A percentile compares a stretch with the other conserved stretches of the same genome.
Conservation (phyloP, 768 basidiomycete genomes). For the Tephrocybe sp. region DNA sequence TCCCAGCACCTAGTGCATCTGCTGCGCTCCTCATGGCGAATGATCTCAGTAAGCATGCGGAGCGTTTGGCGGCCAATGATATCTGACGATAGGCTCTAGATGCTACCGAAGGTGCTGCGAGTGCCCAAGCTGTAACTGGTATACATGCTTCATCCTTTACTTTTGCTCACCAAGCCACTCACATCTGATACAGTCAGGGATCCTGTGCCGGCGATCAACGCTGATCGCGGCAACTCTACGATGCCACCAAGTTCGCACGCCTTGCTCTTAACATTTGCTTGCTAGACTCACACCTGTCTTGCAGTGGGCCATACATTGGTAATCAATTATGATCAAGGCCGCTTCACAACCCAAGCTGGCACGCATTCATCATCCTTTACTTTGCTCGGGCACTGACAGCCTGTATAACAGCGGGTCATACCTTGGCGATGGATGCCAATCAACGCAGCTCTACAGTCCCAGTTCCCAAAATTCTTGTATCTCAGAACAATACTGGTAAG, state of each 20-base stretch:
- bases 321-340: not conserved
- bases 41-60: not conserved
- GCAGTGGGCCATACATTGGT: not conserved
- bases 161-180: not conserved
- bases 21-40: too few species aligned
- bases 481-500: not conserved
- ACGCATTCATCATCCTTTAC: too few species aligned
- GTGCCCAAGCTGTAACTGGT: not conserved
- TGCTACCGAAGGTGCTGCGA: not conserved
- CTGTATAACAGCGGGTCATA: too few species aligned
- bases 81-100: not conserved
- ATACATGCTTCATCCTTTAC: not conserved
- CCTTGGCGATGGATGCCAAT: too few species aligned
- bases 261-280: not conserved
- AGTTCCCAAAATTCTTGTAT: not conserved
- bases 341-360: not conserved
- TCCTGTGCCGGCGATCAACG: not conserved
- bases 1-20: too few species aligned
- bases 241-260: not conserved
- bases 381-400: too few species aligned
- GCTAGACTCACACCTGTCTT: not conserved
- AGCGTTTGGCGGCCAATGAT: not conserved
- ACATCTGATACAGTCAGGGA: not conserved
- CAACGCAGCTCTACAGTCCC: not conserved
- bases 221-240: not conserved